These are phyloP conservation scores for Davidsoniella virescens DNA, from an alignment of 2,329 filamentous ascomycete species.

Conservation along the genomic window DNA sequence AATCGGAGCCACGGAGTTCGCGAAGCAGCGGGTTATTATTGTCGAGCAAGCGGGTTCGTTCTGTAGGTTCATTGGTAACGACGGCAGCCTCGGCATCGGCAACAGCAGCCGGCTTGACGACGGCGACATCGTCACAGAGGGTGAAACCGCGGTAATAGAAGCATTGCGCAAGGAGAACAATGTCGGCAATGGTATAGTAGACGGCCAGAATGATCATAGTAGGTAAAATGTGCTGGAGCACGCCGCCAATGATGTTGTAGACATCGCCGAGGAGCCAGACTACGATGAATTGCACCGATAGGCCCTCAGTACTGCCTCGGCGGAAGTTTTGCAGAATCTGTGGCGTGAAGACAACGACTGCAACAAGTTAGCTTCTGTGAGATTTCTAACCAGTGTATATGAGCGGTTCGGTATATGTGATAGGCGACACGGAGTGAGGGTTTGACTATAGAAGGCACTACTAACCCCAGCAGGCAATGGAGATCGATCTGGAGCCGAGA, in stretches of 20 bases:
- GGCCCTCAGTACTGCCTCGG: slow-evolving; percentile 66
- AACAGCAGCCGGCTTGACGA: slow-evolving; percentile 23
- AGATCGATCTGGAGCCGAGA: slow-evolving; percentile 52
- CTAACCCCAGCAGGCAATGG: slow-evolving; percentile 74
- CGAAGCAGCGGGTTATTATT: slow-evolving; percentile 18
- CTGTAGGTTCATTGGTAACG: slow-evolving; percentile 29
- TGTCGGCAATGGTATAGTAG: slow-evolving; percentile 83
- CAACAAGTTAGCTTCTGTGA: neutral
- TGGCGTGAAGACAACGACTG: slow-evolving; percentile 85
- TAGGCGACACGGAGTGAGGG: neutral
- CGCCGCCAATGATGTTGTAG: slow-evolving; percentile 88
- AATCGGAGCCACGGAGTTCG: slow-evolving; percentile 36
- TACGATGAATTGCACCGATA: slow-evolving; percentile 82
- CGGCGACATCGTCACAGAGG: slow-evolving; percentile 37
- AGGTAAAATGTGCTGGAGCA: slow-evolving; percentile 78
- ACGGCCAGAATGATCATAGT: slow-evolving; percentile 93
- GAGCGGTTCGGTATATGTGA: slow-evolving; percentile 1
- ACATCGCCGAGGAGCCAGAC: slow-evolving; percentile 90
- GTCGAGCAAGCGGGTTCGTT: slow-evolving; percentile 35
- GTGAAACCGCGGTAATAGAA: slow-evolving; percentile 91
- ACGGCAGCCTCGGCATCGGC: too few species aligned
- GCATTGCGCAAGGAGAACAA: slow-evolving; percentile 75
- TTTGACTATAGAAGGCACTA: neutral
- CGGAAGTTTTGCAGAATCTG: slow-evolving; percentile 94
- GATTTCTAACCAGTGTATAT: neutral